Conservation (phyloP, 345 rosid genomes). For the Lepidium africanum region DNA sequence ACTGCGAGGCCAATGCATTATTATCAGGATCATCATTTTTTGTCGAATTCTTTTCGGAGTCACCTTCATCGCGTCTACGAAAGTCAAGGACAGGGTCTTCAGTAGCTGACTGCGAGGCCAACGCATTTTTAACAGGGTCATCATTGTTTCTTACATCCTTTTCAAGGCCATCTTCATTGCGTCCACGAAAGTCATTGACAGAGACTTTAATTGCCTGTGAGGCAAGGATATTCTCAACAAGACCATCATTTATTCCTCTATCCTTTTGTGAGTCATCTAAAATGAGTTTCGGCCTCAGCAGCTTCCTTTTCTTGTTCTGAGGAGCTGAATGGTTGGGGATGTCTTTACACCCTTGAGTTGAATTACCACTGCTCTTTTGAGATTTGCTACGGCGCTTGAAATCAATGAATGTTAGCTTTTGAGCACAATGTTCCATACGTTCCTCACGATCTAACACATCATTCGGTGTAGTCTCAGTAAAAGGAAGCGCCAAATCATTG, state of each 20-base stretch:
- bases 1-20: not conserved
- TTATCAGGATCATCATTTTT: not conserved
- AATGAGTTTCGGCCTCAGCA: constrained; percentile 44
- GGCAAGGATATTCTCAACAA: not conserved
- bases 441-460: constrained; percentile 7
- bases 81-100: not conserved
- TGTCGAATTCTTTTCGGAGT: not conserved
- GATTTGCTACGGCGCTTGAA: constrained; percentile 45
- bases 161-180: not conserved
- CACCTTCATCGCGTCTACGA: not conserved
- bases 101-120: not conserved
- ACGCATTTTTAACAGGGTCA: not conserved
- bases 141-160: not conserved
- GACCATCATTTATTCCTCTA: not conserved
- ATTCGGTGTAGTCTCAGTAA: constrained; percentile 12
- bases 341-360: constrained; percentile 13
- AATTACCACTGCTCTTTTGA: constrained; percentile 13
- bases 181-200: not conserved
- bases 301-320: constrained; percentile 40
- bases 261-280: constrained; percentile 13
- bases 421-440: constrained; percentile 13
- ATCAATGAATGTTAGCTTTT: constrained; percentile 34
- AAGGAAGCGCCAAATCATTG: constrained; percentile 9
- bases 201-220: constrained; percentile 5
- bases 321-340: constrained; percentile 8